A percentile compares a stretch with the other conserved stretches of the same genome.
phyloP scores from a whole-genome alignment of 495 filamentous ascomycete species.

The Aspergillus ellipticus region DNA sequence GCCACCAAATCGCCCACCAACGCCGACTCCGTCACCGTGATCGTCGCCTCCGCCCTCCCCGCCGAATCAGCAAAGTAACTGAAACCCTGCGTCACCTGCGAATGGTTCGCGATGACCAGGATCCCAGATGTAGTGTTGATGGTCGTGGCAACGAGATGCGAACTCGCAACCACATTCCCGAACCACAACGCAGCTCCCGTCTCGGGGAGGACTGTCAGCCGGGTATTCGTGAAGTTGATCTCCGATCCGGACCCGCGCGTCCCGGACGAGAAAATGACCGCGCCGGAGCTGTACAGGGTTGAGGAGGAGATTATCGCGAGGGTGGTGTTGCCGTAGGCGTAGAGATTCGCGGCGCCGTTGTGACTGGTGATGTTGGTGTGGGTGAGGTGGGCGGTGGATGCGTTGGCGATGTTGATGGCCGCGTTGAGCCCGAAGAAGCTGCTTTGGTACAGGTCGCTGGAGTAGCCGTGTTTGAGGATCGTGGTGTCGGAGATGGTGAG shows the following conservation, averaged over 20 bases:
- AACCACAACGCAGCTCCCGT: not conserved
- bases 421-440: not conserved
- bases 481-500: not conserved
- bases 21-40: not conserved
- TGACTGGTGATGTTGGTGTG: not conserved
- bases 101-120: not conserved
- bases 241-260: not conserved
- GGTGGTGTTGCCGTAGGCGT: conserved; percentile 6
- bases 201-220: not conserved
- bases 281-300: conserved; percentile 19
- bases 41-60: not conserved
- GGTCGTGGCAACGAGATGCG: not conserved
- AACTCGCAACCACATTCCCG: not conserved
- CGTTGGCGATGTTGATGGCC: not conserved
- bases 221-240: not conserved
- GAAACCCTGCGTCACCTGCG: not conserved
- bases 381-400: not conserved
- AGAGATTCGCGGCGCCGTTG: not conserved
- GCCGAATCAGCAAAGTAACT: not conserved
- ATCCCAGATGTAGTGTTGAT: not conserved
- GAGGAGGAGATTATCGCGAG: conserved; percentile 13
- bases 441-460: not conserved
- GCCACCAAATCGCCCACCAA: not conserved
- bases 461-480: not conserved
- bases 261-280: conserved; percentile 1